These are phyloP conservation scores for Hygrocybe punicea DNA, from an alignment of 768 basidiomycete species.

Conservation along the genomic window DNA sequence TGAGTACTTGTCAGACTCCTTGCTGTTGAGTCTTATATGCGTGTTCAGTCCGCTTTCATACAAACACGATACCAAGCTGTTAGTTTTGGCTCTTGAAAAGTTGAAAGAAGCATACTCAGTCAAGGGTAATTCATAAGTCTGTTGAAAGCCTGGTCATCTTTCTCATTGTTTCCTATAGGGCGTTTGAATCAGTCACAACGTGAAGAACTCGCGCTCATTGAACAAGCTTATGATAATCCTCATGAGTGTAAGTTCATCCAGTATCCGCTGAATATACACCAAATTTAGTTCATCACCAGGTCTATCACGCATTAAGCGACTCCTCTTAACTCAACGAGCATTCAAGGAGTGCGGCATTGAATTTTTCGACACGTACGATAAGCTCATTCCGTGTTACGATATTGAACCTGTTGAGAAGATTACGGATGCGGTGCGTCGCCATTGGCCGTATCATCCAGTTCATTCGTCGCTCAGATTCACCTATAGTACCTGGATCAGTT, in stretches of 20 bases:
- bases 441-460: conserved; percentile 8
- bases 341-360: conserved; percentile 99
- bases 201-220: conserved; percentile 95
- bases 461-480: not conserved
- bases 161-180: conserved; percentile 28
- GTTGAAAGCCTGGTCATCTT: no score
- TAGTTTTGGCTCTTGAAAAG: conserved; percentile 96
- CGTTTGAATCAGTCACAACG: conserved; percentile 97
- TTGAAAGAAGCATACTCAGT: conserved; percentile 98
- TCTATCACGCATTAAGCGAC: conserved; percentile 94
- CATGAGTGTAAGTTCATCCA: conserved; percentile 77
- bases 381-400: conserved; percentile 97
- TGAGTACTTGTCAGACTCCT: conserved; percentile 34
- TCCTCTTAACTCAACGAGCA: conserved; percentile 93
- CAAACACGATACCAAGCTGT: conserved; percentile 97
- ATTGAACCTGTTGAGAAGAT: conserved; percentile 99
- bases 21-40: not conserved
- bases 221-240: conserved; percentile 99
- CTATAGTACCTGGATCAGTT: conserved; percentile 91
- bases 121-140: conserved; percentile 51
- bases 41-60: conserved; percentile 79
- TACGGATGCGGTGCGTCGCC: conserved; percentile 78
- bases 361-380: conserved; percentile 97
- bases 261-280: not conserved
- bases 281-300: conserved; percentile 36